Percentiles rank a stretch among this genome's conserved stretches.
phyloP scores from a whole-genome alignment of 1,284 basidiomycete species.

The Mycosarcoma maydis region DNA sequence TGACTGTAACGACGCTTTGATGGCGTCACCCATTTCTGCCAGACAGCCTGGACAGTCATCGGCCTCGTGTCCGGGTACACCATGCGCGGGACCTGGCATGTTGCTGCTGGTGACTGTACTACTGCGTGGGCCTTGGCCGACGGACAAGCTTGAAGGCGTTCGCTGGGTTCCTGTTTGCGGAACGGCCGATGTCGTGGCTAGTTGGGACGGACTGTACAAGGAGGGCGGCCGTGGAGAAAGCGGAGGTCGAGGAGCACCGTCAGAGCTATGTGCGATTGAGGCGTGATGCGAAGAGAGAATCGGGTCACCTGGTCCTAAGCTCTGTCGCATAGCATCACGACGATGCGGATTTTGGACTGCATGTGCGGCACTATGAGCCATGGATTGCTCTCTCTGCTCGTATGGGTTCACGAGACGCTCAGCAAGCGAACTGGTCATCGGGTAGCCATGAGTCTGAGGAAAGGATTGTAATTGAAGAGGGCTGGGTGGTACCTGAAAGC shows the following conservation, averaged over 20 bases:
- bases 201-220: not conserved
- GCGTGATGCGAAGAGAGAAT: conserved; percentile 11
- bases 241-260: not conserved
- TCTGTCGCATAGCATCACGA: not conserved
- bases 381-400: conserved; percentile 8
- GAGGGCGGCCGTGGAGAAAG: not conserved
- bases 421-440: not conserved
- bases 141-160: not conserved
- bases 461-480: not conserved
- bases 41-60: conserved; percentile 49
- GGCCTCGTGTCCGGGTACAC: conserved; percentile 19
- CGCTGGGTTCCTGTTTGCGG: not conserved
- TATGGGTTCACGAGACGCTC: conserved; percentile 28
- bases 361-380: not conserved
- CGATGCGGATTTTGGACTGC: not conserved
- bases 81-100: not conserved
- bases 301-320: conserved; percentile 34
- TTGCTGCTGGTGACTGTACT: not conserved
- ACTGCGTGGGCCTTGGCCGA: no score
- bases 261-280: not conserved
- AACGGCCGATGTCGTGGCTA: not conserved
- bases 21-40: conserved; percentile 41
- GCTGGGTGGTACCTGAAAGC: not conserved
- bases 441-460: not conserved
- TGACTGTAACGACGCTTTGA: conserved; percentile 38